Base-by-base conservation (phyloP, 768 basidiomycete genomes). In the Tylopilus rubrobrunneus region DNA sequence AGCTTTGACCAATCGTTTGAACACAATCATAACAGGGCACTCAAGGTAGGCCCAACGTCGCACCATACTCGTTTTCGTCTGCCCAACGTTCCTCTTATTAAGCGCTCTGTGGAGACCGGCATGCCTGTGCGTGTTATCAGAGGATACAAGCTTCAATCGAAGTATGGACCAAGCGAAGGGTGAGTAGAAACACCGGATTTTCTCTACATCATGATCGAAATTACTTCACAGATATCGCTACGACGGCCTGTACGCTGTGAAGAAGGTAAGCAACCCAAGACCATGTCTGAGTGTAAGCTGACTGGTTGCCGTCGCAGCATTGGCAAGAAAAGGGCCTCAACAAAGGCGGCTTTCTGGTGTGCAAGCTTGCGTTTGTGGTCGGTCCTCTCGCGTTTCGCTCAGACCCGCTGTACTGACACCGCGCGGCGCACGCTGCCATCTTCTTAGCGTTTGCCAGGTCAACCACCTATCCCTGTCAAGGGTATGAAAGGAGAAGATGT, bases 111-210 rank as follows among this genome's bases (percentile, higher is more conserved):
- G n/a, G 83, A 94, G 63, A 90, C 87, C 0, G 80, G 78, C 56
- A 88, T 87, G 57, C 92, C 92, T 15, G 78, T 97, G 29, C 80
- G 94, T 17, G 93, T 97, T 3, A 85, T 96, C 51, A 81, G 94
- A 25, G 94, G 93, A 1, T 95, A 71, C 78, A 69, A 71, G 37
- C 69, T 85, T 28, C 68, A 71, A 28, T 89, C 89, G 0, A 74
- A 74, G 21, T 96, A 84, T 59, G 92, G 89, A 8, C 93, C 93
- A 6, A 76, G 70, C 25, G 85, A 89, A 76, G 92, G 92, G 85
- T 87, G 59, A 48, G 70, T 55, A 15, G 15, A 9, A 47, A 12
- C 56, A 2, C 10, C 9, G 17, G 11, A 41, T 46, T 27, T 12
- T 47, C 34, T 34, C 11, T 34, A 34, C 12, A 1, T 15, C 23